Evolutionary conservation across 768 basidiomycete genomes (phyloP).

Genomic region (Tulasnella calospora): DNA sequence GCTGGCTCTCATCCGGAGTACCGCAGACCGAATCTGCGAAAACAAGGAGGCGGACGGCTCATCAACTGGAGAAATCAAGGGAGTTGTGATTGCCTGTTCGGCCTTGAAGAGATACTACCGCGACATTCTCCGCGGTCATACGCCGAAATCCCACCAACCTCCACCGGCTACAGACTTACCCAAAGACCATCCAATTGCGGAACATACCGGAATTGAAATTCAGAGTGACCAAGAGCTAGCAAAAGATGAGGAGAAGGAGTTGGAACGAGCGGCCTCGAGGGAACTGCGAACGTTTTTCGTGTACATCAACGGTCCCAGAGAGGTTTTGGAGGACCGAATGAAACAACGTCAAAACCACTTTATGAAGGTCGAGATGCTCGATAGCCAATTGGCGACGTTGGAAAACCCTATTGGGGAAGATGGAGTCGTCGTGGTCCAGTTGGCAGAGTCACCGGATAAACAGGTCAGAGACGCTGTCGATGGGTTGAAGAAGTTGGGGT

Average conservation of each 20-base stretch:
- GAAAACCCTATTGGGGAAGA: conserved; percentile 63
- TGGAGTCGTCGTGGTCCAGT: conserved; percentile 59
- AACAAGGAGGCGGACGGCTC: conserved; percentile 31
- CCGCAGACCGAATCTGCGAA: conserved; percentile 48
- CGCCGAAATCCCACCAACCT: conserved; percentile 15
- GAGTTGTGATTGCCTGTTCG: conserved; percentile 83
- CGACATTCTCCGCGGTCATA: conserved; percentile 65
- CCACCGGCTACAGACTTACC: conserved; percentile 16
- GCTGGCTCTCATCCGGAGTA: conserved; percentile 66
- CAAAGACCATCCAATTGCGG: neutral
- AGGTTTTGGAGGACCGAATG: conserved; percentile 61
- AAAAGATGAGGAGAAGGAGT: neutral
- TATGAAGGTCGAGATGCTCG: conserved; percentile 78
- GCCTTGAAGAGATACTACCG: conserved; percentile 78
- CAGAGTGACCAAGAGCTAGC: conserved; percentile 22
- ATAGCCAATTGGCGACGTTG: conserved; percentile 66
- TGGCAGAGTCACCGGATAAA: conserved; percentile 50
- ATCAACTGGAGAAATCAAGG: conserved; percentile 34
- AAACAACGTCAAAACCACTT: conserved; percentile 63
- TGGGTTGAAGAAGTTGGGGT: conserved; percentile 35
- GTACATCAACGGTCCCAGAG: conserved; percentile 60
- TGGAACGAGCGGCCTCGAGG: conserved; percentile 30
- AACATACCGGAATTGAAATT: conserved; percentile 19
- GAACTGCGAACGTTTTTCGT: conserved; percentile 67
- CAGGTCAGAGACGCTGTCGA: conserved; percentile 51